Base-by-base conservation (phyloP, 306 rosid genomes). In the Alnus rubra region DNA sequence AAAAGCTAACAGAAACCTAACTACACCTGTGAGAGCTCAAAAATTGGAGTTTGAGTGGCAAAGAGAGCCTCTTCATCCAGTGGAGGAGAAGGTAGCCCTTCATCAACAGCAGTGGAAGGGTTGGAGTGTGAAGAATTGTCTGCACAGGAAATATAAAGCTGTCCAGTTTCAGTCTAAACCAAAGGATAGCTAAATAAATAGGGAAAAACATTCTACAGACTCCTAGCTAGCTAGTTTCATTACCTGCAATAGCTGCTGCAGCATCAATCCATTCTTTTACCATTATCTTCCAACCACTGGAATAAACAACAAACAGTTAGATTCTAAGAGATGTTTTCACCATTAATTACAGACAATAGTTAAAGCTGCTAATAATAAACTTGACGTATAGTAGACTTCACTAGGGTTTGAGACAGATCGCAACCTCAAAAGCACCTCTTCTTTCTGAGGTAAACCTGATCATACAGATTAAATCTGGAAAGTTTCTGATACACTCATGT, bases 221-320 rank as follows among this genome's bases (percentile, higher is more conserved):
- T 60, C 69, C 19, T 69, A 39, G 44, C 44, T 5, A 23, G 28
- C 37, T 33, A 75, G 33, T 55, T 37, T 69, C 11, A 39, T 74
- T 79, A 86, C 89, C 75, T 55, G 81, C 78, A 78, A 75, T 54
- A 28, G 83, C 79, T 69, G 81, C 70, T 6, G 84, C 47, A 10
- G 82, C 81, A 64, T 78, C 77, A 31, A 75, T 54, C 84, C 81
- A 76, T n/a, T 86, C 81, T 30, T 78, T 85, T 18, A 89, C 81
- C 82, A 88, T 64, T n/a, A n/a, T 54, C 71, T 86, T 88, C 94
- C 93, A 90, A 30, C 45, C 82, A 51, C 97, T 89, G 90, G 83
- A 83, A 63, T 69, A 50, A 65, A 69, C 12, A 53, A 58, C 0
- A 49, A n/a, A 18, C 71, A 28, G 12, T 28, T 5, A 58, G 12